phyloP scores from a whole-genome alignment of 345 rosid genomes.

The Anacardium occidentale region DNA sequence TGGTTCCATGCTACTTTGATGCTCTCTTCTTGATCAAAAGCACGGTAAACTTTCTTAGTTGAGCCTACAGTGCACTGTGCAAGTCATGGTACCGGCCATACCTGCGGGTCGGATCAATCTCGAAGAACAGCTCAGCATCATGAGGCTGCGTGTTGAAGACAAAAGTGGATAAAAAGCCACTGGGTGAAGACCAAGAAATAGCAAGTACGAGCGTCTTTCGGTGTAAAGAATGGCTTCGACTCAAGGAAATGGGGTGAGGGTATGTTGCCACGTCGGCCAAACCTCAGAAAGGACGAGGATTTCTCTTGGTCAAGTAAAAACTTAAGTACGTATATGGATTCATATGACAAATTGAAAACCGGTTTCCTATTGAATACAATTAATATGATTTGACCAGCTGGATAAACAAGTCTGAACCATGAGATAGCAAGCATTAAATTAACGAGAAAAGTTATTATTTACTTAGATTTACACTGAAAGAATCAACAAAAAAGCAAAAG shows the following conservation, averaged over 20 bases:
- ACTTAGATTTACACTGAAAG: conserved; percentile 26
- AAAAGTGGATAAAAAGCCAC: no score
- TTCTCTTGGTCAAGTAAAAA: no score
- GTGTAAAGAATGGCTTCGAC: no score
- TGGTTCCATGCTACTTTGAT: conserved; percentile 96
- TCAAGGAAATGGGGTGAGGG: no score
- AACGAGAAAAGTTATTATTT: conserved; percentile 6
- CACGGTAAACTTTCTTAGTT: conserved; percentile 77
- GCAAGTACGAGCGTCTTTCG: no score
- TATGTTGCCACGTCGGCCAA: no score
- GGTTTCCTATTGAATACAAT: no score
- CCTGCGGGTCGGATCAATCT: conserved; percentile 70
- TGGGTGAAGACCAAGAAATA: no score
- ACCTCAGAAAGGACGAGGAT: no score
- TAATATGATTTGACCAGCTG: background rate
- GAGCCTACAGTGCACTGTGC: conserved; percentile 54
- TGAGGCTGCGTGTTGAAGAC: no score
- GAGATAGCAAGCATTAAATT: background rate
- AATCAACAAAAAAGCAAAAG: conserved; percentile 6
- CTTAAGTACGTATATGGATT: no score
- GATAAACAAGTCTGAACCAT: background rate
- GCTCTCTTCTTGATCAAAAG: conserved; percentile 88
- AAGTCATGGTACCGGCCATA: conserved; percentile 74
- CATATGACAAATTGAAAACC: no score
- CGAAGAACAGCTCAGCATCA: conserved; percentile 64